A percentile compares a stretch with the other conserved stretches of the same genome.
Evolutionary conservation across 768 basidiomycete genomes (phyloP).

Genomic region (Rhizopogon rudus): DNA sequence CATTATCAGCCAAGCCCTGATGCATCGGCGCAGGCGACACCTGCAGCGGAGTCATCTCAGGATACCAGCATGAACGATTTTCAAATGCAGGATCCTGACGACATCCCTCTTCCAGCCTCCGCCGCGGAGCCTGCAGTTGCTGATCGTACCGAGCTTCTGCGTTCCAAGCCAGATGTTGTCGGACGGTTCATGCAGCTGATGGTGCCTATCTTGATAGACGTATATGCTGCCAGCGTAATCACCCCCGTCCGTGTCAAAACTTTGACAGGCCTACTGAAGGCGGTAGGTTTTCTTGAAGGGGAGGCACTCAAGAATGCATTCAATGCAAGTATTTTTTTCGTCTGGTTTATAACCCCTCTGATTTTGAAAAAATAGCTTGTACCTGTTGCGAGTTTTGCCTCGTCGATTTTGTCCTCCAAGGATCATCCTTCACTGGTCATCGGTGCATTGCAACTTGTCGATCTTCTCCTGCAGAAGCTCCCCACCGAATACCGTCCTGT

Average conservation of each 20-base stretch:
- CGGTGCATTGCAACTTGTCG: slow-evolving; percentile 89
- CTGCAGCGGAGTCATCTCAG: slow-evolving; percentile 16
- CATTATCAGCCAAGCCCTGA: neutral
- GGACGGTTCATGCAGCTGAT: slow-evolving; percentile 83
- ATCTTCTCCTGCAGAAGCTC: slow-evolving; percentile 81
- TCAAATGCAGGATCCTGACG: slow-evolving; percentile 39
- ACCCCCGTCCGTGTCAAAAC: slow-evolving; percentile 86
- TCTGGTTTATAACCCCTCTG: slow-evolving; percentile 1
- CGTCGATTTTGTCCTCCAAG: slow-evolving; percentile 87
- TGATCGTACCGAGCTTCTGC: slow-evolving; percentile 72
- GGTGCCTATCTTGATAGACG: slow-evolving; percentile 93
- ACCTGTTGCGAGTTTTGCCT: slow-evolving; percentile 92
- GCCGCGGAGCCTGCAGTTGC: slow-evolving; percentile 26
- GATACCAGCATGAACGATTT: slow-evolving; percentile 27
- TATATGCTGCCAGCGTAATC: slow-evolving; percentile 97
- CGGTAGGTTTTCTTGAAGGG: slow-evolving; percentile 81
- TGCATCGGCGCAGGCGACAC: slow-evolving; percentile 22
- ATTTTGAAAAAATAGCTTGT: slow-evolving; percentile 56
- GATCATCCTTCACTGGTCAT: slow-evolving; percentile 87
- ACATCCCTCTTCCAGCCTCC: slow-evolving; percentile 28
- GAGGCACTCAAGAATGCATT: slow-evolving; percentile 74
- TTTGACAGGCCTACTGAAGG: slow-evolving; percentile 82
- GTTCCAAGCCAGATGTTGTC: slow-evolving; percentile 70
- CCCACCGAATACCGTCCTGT: slow-evolving; percentile 81
- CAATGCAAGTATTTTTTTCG: slow-evolving; percentile 45